Evolutionary conservation across 2,329 filamentous ascomycete genomes (phyloP).

Genomic region (Ophiocordyceps sinensis): DNA sequence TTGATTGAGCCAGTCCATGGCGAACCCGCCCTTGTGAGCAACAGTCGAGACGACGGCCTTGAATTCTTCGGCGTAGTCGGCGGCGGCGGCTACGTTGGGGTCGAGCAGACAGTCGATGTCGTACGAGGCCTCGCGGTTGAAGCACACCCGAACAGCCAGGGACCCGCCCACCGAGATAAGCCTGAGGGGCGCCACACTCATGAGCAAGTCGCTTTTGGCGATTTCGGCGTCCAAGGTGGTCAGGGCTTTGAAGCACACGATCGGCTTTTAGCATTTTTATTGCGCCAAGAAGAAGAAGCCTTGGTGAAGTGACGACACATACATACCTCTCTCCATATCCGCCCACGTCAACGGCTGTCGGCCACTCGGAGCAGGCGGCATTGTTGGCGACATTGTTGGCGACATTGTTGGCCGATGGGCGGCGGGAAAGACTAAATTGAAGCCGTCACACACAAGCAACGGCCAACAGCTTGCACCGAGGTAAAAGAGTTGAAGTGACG

Average conservation of each 20-base stretch:
- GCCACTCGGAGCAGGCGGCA: too few species aligned
- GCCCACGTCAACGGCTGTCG: too few species aligned
- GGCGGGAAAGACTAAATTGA: too few species aligned
- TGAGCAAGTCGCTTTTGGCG: slow-evolving; percentile 10
- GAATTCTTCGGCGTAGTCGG: slow-evolving; percentile 8
- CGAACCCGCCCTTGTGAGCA: slow-evolving; percentile 1
- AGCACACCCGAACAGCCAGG: slow-evolving; percentile 10
- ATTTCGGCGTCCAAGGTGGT: slow-evolving; percentile 9
- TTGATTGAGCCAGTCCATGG: slow-evolving; percentile 10
- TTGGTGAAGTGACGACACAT: too few species aligned
- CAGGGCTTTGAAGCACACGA: slow-evolving; percentile 4
- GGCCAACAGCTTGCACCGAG: too few species aligned
- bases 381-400: too few species aligned
- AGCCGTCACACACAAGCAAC: too few species aligned
- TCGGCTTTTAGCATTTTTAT: too few species aligned
- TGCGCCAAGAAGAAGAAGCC: too few species aligned
- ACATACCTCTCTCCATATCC: too few species aligned
- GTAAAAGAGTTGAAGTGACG: too few species aligned
- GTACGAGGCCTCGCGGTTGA: slow-evolving; percentile 7
- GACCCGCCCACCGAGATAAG: slow-evolving; percentile 11
- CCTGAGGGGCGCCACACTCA: slow-evolving; percentile 12
- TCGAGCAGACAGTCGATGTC: slow-evolving; percentile 13
- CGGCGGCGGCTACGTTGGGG: slow-evolving; percentile 9
- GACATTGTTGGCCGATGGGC: too few species aligned
- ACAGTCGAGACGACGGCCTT: slow-evolving; percentile 4